Percentiles rank a stretch among this genome's conserved stretches.
phyloP scores from a whole-genome alignment of 495 filamentous ascomycete species.

The Hyaloscypha hepaticicola region DNA sequence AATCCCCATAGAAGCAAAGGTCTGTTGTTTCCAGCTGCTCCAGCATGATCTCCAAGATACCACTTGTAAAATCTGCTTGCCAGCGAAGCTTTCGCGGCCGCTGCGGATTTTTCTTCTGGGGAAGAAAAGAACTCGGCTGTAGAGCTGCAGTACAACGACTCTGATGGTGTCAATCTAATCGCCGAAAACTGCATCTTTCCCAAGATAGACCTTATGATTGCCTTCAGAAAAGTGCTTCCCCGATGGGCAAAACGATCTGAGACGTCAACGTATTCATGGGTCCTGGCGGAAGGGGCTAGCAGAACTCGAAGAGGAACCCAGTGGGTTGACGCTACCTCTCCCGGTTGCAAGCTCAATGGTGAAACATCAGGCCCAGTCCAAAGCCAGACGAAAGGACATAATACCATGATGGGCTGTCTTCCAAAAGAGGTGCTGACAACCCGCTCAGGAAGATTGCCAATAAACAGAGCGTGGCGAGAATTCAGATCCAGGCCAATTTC shows the following conservation, averaged over 20 bases:
- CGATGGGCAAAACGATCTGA: constrained; percentile 59
- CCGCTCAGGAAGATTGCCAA: constrained; percentile 71
- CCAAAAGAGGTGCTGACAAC: constrained; percentile 68
- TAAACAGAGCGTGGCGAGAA: constrained; percentile 50
- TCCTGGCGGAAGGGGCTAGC: constrained; percentile 60
- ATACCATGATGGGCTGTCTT: constrained; percentile 74
- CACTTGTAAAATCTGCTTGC: constrained; percentile 21
- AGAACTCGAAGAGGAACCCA: constrained; percentile 73
- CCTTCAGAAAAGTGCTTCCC: constrained; percentile 48
- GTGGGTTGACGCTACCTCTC: constrained; percentile 72
- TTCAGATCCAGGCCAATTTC: constrained; percentile 70
- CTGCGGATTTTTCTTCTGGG: neutral
- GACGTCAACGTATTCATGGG: constrained; percentile 64
- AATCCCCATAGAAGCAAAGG: constrained; percentile 75
- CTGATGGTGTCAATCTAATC: constrained; percentile 54
- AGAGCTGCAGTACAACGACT: constrained; percentile 56
- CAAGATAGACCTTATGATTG: constrained; percentile 54
- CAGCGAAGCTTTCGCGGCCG: neutral
- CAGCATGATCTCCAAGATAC: constrained; percentile 34
- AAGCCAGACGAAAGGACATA: constrained; percentile 74
- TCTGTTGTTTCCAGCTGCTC: constrained; percentile 35
- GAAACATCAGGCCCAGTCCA: constrained; percentile 57
- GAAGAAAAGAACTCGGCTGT: constrained; percentile 45
- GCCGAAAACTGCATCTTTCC: constrained; percentile 75
- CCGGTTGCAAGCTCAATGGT: constrained; percentile 62